Base-by-base conservation (phyloP, 2,329 filamentous ascomycete genomes). In the Aaosphaeria arxii region DNA sequence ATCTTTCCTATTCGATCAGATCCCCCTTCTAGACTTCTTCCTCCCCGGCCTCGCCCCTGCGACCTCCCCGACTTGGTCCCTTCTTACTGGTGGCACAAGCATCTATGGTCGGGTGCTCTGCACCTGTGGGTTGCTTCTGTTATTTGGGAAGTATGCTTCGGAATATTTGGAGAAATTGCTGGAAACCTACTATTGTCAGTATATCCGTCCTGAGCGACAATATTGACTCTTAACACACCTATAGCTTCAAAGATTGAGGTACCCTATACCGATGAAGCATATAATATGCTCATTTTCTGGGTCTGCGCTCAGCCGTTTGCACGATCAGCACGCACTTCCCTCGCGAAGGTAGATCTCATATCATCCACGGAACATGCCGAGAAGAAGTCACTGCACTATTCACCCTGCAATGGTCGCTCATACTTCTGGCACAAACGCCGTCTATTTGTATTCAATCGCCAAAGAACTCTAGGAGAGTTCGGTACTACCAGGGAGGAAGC, bases 381-480 rank as follows among this genome's bases (percentile, higher is more conserved):
- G 44, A 54, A 54, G 44, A 54, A 54, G 49, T 40, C 45, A 46
- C 47, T 54, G 30, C 40, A 52, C 47, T 54, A 48, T 39, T 49
- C 45, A 17, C 49, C 47, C 3, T 52, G 49, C 42, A 36, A 54
- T 50, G 41, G 47, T 48, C 48, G 48, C 51, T 54, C 28, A 49
- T 36, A 36, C 33, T 36, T 36, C n/a, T 36, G 33, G 33, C 33
- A 36, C 33, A 36, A 36, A 9, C 33, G 33, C 33, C 33, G 33
- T 36, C 33, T 36, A 9, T 36, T 54, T 33, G 31, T 54, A 46
- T 54, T 54, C 36, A 31, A 44, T 30, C 47, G 42, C 11, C n/a
- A 48, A 38, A 17, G 44, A 50, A 54, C 5, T 32, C 42, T 33
- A 40, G 47, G 33, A 36, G 33, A 54, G 30, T 48, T 52, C 29